Conservation (phyloP, 2,329 filamentous ascomycete species). For the Aspergillus piperis region DNA sequence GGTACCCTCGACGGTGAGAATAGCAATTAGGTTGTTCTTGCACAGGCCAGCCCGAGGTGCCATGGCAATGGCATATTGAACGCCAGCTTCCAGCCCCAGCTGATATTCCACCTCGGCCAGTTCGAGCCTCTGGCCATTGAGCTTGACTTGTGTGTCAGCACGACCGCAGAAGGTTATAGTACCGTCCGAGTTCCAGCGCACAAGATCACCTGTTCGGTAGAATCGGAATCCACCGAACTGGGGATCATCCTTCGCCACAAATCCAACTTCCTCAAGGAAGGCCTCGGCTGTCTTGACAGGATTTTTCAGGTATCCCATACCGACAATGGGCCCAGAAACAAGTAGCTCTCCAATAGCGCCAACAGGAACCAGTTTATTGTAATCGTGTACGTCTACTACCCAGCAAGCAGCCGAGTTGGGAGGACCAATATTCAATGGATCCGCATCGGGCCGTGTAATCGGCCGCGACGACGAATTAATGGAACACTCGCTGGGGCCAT, state of each 20-base stretch:
- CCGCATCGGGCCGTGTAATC: neutral
- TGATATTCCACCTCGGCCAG: conserved; percentile 2
- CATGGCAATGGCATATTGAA: neutral
- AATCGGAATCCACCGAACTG: neutral
- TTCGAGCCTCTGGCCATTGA: neutral
- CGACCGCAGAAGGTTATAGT: neutral
- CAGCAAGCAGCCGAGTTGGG: conserved; percentile 22
- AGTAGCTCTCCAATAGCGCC: conserved; percentile 17
- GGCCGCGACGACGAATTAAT: neutral
- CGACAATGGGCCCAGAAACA: conserved; percentile 1
- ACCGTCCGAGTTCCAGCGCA: neutral
- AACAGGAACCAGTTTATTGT: conserved; percentile 22
- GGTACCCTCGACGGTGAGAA: neutral
- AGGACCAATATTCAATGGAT: neutral
- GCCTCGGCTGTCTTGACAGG: conserved; percentile 1
- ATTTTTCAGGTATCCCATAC: conserved; percentile 1
- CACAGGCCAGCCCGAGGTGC: neutral
- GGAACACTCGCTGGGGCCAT: neutral
- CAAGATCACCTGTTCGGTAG: neutral
- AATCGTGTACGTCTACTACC: conserved; percentile 34
- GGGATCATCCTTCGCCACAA: neutral
- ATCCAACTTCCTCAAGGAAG: neutral
- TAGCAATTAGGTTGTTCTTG: neutral
- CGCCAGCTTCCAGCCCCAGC: neutral
- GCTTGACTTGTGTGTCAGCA: conserved; percentile 1